A percentile compares a stretch with the other conserved stretches of the same genome.
Evolutionary conservation across 2,329 filamentous ascomycete genomes (phyloP).

Genomic region (Colletotrichum lentis): DNA sequence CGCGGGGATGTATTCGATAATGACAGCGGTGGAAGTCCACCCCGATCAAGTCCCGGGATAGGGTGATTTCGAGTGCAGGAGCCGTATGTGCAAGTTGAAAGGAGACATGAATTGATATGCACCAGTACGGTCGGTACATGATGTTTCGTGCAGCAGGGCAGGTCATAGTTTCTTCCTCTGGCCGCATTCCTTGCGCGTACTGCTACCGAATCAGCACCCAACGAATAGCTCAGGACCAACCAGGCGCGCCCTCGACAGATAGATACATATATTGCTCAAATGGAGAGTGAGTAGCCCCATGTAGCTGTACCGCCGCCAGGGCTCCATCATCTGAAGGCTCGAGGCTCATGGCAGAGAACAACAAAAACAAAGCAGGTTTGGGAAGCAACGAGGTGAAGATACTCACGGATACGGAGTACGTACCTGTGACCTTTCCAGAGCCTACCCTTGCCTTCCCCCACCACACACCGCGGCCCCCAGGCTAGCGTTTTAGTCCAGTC

Average conservation of each 20-base stretch:
- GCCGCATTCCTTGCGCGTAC: slow-evolving; percentile 4
- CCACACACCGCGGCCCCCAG: slow-evolving; percentile 29
- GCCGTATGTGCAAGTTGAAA: neutral
- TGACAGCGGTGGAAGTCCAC: slow-evolving; percentile 1
- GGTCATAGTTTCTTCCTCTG: slow-evolving; percentile 20
- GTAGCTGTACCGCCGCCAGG: slow-evolving; percentile 10
- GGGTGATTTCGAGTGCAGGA: slow-evolving; percentile 6
- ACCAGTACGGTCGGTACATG: neutral
- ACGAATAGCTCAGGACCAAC: slow-evolving; percentile 1
- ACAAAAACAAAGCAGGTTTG: neutral
- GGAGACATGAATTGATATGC: neutral
- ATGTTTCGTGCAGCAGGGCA: neutral
- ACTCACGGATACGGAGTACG: slow-evolving; percentile 20
- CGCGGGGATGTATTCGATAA: slow-evolving; percentile 9
- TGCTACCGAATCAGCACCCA: neutral
- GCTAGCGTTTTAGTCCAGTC: slow-evolving; percentile 21
- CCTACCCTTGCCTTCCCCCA: slow-evolving; percentile 2
- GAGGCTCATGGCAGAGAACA: neutral
- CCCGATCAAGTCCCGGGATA: neutral
- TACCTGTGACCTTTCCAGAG: neutral
- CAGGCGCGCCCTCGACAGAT: neutral
- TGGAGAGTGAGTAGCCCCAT: neutral
- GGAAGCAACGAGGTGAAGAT: neutral
- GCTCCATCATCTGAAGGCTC: slow-evolving; percentile 27
- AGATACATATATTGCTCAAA: neutral